Base-by-base conservation (phyloP, 345 rosid species). In the Cardiospermum halicacabum region DNA sequence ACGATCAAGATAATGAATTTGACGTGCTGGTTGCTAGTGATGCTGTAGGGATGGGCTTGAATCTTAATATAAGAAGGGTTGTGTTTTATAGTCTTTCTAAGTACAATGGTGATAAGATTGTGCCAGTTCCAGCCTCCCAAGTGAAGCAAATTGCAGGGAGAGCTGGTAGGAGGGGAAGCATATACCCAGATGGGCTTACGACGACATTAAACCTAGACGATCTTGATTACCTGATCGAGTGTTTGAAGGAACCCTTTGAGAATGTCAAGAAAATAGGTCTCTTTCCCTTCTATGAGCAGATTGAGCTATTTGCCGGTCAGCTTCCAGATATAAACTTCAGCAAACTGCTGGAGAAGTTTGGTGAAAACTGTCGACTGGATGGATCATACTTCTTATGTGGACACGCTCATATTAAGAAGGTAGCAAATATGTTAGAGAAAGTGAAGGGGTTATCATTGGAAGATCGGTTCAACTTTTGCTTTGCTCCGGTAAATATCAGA, bases 1-100 rank as follows among this genome's bases (percentile, higher is more conserved):
- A 92, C 58, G 90, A 82, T 77, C 92, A 82, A 78, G 93, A 82
- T 62, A 92, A 82, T 56, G 96, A 89, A 73, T 93, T 77, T 64
- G 97, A 90, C 83, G 97, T 93, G 75, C 78, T 90, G 70, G 96
- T 93, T 68, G 97, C 98, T 4, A 93, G 98, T 40, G 98, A 93
- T 81, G 97, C 98, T 0, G 94, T 93, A 49, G 97, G 98, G 51
- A 90, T 86, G 98, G 97, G 98, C 28, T 76, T 93, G 80, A 93
- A 93, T 76, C 96, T 90, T 47, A 90, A 90, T 72, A 93, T 93
- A 58, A 79, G 97, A 78, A 76, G 98, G 64, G 96, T 93, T 36
- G 92, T 93, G 37, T 93, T 92, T 58, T 68, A 86, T 71, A 80
- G 72, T 40, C 82, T 93, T 64, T 71, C 83, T 13, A 93, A 93